Evolutionary conservation across 805 yeast species (phyloP).

Genomic region (Wickerhamomyces sydowiorum): DNA sequence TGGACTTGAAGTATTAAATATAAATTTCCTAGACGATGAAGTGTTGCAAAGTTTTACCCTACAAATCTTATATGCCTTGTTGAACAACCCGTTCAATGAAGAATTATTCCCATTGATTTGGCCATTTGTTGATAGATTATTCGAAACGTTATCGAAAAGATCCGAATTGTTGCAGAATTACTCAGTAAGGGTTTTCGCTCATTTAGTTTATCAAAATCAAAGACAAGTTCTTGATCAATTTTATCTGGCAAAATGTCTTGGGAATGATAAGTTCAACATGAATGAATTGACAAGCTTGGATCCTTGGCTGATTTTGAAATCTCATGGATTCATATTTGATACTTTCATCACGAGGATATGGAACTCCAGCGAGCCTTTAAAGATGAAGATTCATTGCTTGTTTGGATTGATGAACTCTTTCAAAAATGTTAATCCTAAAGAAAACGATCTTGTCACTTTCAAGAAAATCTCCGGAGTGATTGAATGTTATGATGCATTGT

Average conservation of each 20-base stretch:
- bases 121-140: background rate
- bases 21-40: background rate
- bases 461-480: background rate
- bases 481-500: constrained; percentile 4
- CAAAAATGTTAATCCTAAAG: background rate
- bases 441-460: background rate
- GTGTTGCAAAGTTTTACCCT: background rate
- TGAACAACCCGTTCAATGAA: constrained; percentile 4
- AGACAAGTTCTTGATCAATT: background rate
- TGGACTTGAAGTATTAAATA: background rate
- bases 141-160: background rate
- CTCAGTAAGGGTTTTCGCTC: constrained; percentile 4
- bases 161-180: background rate
- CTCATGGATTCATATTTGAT: background rate
- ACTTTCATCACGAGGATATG: background rate
- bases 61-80: constrained; percentile 5
- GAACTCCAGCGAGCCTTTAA: background rate
- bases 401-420: background rate
- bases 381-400: background rate
- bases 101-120: background rate
- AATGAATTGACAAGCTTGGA: constrained; percentile 8
- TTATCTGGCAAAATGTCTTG: background rate
- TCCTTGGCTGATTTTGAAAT: constrained; percentile 1
- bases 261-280: constrained; percentile 7
- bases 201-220: background rate